Conservation (phyloP, 1,284 basidiomycete species). For the Cutaneotrichosporon spelunceum region DNA sequence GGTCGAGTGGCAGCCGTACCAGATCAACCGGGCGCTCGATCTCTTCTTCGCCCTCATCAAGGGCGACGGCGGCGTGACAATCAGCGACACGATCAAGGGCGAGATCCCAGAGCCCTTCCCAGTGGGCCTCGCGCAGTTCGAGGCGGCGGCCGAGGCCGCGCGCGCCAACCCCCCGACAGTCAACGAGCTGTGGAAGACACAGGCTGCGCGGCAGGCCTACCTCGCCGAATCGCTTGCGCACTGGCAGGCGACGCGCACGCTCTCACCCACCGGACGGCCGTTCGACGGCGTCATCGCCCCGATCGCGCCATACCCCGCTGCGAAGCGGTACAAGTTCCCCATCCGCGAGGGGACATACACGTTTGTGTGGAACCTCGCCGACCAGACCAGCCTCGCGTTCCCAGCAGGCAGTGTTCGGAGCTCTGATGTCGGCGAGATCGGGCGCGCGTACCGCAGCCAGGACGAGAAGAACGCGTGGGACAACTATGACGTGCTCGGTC, state of each 20-base stretch:
- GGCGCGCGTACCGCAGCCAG: slow-evolving; percentile 35
- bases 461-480: slow-evolving; percentile 57
- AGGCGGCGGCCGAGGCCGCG: slow-evolving; percentile 1
- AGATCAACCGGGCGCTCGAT: slow-evolving; percentile 4
- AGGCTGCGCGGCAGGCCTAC: slow-evolving; percentile 17
- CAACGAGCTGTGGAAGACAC: slow-evolving; percentile 21
- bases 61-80: slow-evolving; percentile 21
- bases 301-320: slow-evolving; percentile 13
- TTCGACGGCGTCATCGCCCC: slow-evolving; percentile 24
- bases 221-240: slow-evolving; percentile 11
- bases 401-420: slow-evolving; percentile 60
- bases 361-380: slow-evolving; percentile 43
- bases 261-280: slow-evolving; percentile 16
- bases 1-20: slow-evolving; percentile 42
- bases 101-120: slow-evolving; percentile 25
- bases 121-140: slow-evolving; percentile 2
- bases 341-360: slow-evolving; percentile 19
- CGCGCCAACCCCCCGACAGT: slow-evolving; percentile 12
- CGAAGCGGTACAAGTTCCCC: slow-evolving; percentile 15
- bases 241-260: slow-evolving; percentile 11
- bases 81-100: slow-evolving; percentile 1
- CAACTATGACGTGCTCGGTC: slow-evolving; percentile 57
- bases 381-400: slow-evolving; percentile 62
- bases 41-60: slow-evolving; percentile 7
- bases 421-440: slow-evolving; percentile 29